Percentiles rank a stretch among this genome's conserved stretches.
These are phyloP conservation scores for Priceomyces medius DNA, from an alignment of 805 yeast genomes.

Conservation along the genomic window DNA sequence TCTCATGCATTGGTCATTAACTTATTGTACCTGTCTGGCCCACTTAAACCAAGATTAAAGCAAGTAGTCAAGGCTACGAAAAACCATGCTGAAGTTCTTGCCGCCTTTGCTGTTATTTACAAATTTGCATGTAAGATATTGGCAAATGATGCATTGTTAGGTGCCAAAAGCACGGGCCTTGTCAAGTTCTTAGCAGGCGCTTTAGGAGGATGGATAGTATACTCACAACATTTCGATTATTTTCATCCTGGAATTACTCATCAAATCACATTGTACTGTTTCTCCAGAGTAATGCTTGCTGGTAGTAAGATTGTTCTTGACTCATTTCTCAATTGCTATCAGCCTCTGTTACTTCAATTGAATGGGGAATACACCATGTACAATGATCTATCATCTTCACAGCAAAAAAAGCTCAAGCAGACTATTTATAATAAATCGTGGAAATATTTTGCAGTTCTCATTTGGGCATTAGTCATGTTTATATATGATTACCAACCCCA, in stretches of 20 bases:
- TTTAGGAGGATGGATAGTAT: constrained; percentile 43
- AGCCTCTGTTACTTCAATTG: constrained; percentile 23
- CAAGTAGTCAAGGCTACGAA: constrained; percentile 52
- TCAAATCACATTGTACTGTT: constrained; percentile 72
- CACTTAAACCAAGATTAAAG: constrained; percentile 42
- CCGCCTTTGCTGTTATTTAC: constrained; percentile 54
- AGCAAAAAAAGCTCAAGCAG: constrained; percentile 32
- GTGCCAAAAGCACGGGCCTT: constrained; percentile 25
- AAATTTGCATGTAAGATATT: constrained; percentile 37
- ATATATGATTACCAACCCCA: constrained; percentile 63
- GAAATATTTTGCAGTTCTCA: constrained; percentile 59
- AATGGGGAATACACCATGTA: constrained; percentile 19
- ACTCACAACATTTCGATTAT: constrained; percentile 42
- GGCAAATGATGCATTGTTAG: constrained; percentile 31
- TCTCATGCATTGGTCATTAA: constrained; percentile 65
- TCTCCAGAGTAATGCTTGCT: constrained; percentile 66
- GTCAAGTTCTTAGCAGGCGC: constrained; percentile 40
- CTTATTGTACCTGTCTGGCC: constrained; percentile 53
- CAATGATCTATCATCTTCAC: constrained; percentile 29
- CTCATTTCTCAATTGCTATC: constrained; percentile 32
- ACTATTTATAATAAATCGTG: constrained; percentile 42
- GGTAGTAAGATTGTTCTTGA: constrained; percentile 52
- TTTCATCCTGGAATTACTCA: constrained; percentile 57
- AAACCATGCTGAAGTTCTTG: constrained; percentile 56
- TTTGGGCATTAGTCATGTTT: constrained; percentile 76